Percentiles rank a stretch among this genome's conserved stretches.
Conservation (phyloP, 768 basidiomycete genomes). For the Xerocomus potaroensis region DNA sequence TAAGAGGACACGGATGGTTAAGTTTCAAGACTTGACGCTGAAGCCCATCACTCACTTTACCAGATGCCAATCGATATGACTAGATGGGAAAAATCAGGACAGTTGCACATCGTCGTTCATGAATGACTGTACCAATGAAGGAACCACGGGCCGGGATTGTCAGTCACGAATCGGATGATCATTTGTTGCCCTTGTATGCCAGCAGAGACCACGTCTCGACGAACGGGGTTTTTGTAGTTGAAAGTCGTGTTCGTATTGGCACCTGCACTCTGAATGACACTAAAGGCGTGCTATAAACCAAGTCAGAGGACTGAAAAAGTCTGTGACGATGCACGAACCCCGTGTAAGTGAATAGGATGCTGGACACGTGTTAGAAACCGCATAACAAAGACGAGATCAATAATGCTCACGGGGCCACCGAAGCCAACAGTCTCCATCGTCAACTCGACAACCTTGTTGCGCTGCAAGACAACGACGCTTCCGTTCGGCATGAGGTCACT, state of each 20-base stretch:
- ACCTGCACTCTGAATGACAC: constrained; percentile 32
- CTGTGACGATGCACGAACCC: constrained; percentile 13
- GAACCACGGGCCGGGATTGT: constrained; percentile 61
- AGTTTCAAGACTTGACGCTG: background rate
- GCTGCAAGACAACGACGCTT: constrained; percentile 19
- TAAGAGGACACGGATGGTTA: constrained; percentile 1
- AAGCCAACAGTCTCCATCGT: constrained; percentile 9
- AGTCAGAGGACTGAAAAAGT: background rate
- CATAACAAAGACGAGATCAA: background rate
- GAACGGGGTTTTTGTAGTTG: constrained; percentile 37
- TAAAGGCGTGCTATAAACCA: constrained; percentile 31
- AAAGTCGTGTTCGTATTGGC: constrained; percentile 5
- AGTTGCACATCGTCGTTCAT: background rate
- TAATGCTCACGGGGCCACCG: constrained; percentile 22
- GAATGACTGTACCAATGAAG: constrained; percentile 32
- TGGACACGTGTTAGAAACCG: constrained; percentile 3
- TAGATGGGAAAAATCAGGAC: constrained; percentile 5
- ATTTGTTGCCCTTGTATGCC: constrained; percentile 37
- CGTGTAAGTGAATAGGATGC: constrained; percentile 30
- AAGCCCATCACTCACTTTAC: constrained; percentile 14
- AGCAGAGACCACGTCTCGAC: constrained; percentile 28
- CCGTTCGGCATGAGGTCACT: constrained; percentile 23
- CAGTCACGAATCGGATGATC: constrained; percentile 53
- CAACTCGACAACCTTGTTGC: constrained; percentile 29
- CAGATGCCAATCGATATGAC: constrained; percentile 30